Conservation (phyloP, 2,329 filamentous ascomycete genomes). For the Pseudogymnoascus sp. region DNA sequence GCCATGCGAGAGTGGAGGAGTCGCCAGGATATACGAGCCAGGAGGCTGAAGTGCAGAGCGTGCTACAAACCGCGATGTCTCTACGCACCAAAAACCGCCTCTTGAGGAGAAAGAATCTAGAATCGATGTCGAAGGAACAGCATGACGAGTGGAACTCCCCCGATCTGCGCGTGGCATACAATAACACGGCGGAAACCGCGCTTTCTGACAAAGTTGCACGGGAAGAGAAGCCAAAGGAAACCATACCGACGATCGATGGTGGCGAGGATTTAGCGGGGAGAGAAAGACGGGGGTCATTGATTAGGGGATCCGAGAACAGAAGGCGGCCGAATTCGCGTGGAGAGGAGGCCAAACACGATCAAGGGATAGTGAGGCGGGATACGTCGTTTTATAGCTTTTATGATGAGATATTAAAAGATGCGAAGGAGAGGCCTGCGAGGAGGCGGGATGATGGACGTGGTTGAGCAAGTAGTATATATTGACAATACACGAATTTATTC, state of each 20-base stretch:
- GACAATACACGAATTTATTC: background rate
- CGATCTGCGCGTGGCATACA: background rate
- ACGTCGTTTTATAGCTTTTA: constrained; percentile 1
- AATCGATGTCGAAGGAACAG: background rate
- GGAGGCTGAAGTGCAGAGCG: background rate
- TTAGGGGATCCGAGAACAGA: background rate
- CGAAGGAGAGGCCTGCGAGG: background rate
- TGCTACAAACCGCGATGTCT: background rate
- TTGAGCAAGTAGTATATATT: background rate
- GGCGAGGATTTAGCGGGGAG: background rate
- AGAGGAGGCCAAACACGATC: background rate
- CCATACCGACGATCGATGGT: background rate
- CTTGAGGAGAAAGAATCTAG: background rate
- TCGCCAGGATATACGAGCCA: background rate
- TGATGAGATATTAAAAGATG: constrained; percentile 2
- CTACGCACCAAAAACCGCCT: background rate
- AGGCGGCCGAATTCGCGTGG: background rate
- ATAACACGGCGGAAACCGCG: background rate
- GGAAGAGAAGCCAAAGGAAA: background rate
- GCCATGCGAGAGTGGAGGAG: background rate
- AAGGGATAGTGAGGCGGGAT: background rate
- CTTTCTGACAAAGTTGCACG: background rate
- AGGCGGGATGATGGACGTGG: background rate
- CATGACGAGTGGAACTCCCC: background rate
- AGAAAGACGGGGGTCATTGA: background rate